Evolutionary conservation across 148 eudicot species (phyloP), one percentile per base, ranked within the genome.

Genomic region (Silene uniflora): DNA sequence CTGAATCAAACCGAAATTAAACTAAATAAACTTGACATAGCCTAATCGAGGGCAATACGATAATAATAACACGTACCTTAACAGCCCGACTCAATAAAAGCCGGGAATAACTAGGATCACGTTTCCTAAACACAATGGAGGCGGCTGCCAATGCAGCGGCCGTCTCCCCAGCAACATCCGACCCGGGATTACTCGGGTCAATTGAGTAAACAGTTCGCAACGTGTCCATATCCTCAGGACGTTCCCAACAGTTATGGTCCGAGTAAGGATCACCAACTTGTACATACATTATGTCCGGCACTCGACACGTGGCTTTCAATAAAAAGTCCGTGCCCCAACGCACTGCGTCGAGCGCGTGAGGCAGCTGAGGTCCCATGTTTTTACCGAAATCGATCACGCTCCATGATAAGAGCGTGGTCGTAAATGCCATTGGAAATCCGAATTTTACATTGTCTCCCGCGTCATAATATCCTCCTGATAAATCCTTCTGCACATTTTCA

Each of bases 141-240:
- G 92, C 96, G 3, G 97, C 98, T 11, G 98, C 98, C 54, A 95
- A 77, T 3, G 98, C 97, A 7, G 98, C 98, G 5, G 98, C 98
- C 5, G 97, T 95, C 74, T 95, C 98, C 0, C 96, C 97, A 1
- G 97, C 98, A 10, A 95, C 97, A 77, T 95, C 98, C 11, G 98
- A 95, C 2, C 98, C 98, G 1, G 98, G 98, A 71, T 92, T 84
- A 71, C 54, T 76, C n/a, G 76, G 73, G 35, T 95, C 96, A 13
- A 95, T 80, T 61, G 73, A 81, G 68, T 90, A 95, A 49, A 81
- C 97, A 10, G 91, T 86, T 10, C 98, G 67, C 5, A 77, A 73
- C 4, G 98, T 95, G 73, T 91, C 96, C 98, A 95, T 95, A 18
- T 95, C 98, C 81, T 95, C 98, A 0, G 97, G 98, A 72, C 98